Base-by-base conservation (phyloP, 805 yeast species). In the Allodekkera sacchari region DNA sequence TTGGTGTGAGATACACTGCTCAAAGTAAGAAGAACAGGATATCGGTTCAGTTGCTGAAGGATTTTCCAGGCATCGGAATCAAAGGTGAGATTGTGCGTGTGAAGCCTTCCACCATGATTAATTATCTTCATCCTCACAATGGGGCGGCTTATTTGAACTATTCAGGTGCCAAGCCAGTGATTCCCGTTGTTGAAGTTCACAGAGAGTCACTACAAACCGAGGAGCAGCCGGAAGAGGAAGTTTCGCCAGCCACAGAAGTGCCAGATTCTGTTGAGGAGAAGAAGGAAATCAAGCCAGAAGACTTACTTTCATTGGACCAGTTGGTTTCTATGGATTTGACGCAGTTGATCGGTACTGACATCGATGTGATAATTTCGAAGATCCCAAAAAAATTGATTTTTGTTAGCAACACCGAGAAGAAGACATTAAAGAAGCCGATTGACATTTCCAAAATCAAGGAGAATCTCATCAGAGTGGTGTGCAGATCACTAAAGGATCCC, bases 71-170 rank as follows among this genome's bases (percentile, higher is more conserved):
- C 10, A 56, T 78, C 34, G 94, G 94, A 14, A 59, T 59, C 15
- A 62, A 59, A 38, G 96, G 96, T 22, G 80, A 87, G 59, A 66
- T 87, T 27, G 66, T 80, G 18, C 62, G 69, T 22, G 95, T 87
- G 13, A 68, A 74, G 39, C 87, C 95, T 19, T 82, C 85, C 15
- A 64, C 72, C 39, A 87, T 87, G 95, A 73, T 89, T 50, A 83
- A 83, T 57, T 71, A 61, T 44, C 66, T 87, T 35, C 84, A 84
- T 46, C 71, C 73, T 26, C 47, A 63, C 38, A 77, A 83, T 46
- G 82, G 84, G 27, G 96, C 95, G 3, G 68, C 73, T 13, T 87
- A 84, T 48, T 65, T 84, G 45, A 49, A 53, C 27, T 28, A 36
- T 18, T 37, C 41, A n/a, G 55, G 48, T 22, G 47, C 59, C 19